These are phyloP conservation scores for Irpex rosettiformis DNA, from an alignment of 1,284 basidiomycete genomes.

Conservation along the genomic window DNA sequence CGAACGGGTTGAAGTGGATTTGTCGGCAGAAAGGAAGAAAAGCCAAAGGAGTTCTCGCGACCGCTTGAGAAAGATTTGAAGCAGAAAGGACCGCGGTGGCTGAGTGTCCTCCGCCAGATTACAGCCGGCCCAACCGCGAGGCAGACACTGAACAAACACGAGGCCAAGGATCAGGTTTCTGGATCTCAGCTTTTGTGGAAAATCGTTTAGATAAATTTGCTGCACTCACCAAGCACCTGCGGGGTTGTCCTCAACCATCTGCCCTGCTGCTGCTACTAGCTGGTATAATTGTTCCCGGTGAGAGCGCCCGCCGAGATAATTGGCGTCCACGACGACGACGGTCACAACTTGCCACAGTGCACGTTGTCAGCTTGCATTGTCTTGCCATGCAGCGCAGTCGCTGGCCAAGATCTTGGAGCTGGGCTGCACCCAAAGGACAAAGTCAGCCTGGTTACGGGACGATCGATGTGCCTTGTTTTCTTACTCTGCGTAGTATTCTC, in stretches of 20 bases:
- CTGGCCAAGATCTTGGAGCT: not conserved
- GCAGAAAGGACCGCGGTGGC: constrained; percentile 4
- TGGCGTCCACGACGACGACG: not conserved
- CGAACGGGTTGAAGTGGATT: constrained; percentile 7
- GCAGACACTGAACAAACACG: not conserved
- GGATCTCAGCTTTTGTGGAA: not conserved
- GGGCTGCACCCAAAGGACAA: not conserved
- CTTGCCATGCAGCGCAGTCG: not conserved
- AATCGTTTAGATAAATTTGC: no score
- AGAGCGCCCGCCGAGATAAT: not conserved
- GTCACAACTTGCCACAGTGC: not conserved
- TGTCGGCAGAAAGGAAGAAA: constrained; percentile 14
- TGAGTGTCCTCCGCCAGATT: constrained; percentile 6
- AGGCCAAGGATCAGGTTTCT: not conserved
- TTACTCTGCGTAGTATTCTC: no score
- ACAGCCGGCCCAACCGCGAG: constrained; percentile 8
- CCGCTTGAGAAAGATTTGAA: constrained; percentile 2
- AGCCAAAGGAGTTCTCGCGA: constrained; percentile 2
- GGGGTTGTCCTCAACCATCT: not conserved
- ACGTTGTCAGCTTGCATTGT: not conserved
- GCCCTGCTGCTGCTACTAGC: no score
- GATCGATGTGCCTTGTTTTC: no score
- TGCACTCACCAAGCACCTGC: not conserved
- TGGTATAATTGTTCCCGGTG: not conserved
- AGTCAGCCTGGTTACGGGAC: no score